Base-by-base conservation (phyloP, 2,329 filamentous ascomycete species). In the Sphaerulina vaccinii region DNA sequence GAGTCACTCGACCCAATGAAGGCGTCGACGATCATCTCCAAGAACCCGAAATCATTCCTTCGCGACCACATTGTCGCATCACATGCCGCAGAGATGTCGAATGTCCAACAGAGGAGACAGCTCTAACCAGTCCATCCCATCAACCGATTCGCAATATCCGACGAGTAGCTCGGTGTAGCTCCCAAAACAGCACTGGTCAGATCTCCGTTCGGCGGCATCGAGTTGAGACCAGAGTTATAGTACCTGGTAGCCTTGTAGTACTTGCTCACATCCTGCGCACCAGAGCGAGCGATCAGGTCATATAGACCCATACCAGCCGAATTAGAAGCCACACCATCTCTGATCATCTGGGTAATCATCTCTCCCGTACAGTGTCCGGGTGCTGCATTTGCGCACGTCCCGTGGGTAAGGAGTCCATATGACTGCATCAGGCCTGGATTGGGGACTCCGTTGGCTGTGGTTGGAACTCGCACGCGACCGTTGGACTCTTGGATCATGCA, bases 381-480 rank as follows among this genome's bases (percentile, higher is more conserved):
- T 16, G 58, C 59, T 15, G 59, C 44, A 37, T 62, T 60, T 4
- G 46, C 40, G 39, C 52, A 56, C 6, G 24, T 50, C 1, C 51
- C 51, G 11, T 27, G n/a, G 51, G 70, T 71, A 50, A 70, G 70
- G n/a, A 61, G 63, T 8, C 65, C 67, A 55, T 72, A 72, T 19
- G 63, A 65, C 58, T 77, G 75, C 69, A 77, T 73, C 15, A 77
- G 59, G 7, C 74, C 74, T 1, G 73, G 74, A 55, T 76, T 77
- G 41, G 61, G 52, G 51, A 70, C 66, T 35, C 68, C 67, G 54
- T 70, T 68, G 50, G 65, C 61, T 1, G 73, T 74, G 0, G 71
- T 73, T 4, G 65, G 68, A 18, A 66, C 74, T 44, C 73, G 70
- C 3, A 74, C 70, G 52, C 72, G 74, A 43, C 73, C 75, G 48